phyloP scores from a whole-genome alignment of 257 asterid species.

The Fraxinus pennsylvanica region DNA sequence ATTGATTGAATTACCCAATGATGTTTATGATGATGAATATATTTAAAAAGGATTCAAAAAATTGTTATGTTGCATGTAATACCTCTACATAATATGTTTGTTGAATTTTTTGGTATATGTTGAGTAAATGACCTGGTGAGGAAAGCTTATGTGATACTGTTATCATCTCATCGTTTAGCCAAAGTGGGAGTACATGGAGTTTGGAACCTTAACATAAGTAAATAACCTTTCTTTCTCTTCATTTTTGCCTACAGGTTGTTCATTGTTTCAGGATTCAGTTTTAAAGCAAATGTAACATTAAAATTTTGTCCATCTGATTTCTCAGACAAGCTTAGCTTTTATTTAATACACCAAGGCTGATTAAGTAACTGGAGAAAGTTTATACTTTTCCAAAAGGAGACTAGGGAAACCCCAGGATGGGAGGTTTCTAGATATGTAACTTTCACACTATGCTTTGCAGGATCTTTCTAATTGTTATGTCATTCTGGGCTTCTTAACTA shows the following conservation, averaged over 20 bases:
- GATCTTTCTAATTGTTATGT: slow-evolving; percentile 1
- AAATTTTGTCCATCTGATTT: not conserved
- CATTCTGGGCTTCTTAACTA: slow-evolving; percentile 7
- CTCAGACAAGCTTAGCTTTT: not conserved
- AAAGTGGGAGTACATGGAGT: not conserved
- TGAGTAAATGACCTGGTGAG: not conserved
- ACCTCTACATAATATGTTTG: not conserved
- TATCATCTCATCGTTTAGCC: not conserved
- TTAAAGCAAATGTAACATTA: not conserved
- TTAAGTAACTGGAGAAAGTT: not conserved
- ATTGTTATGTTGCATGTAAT: not conserved
- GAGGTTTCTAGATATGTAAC: slow-evolving; percentile 1
- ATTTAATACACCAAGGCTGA: not conserved
- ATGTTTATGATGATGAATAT: not conserved
- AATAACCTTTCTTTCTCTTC: not conserved
- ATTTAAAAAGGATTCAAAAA: not conserved
- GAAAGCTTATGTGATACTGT: not conserved
- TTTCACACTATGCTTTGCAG: slow-evolving; percentile 11
- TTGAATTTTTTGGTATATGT: not conserved
- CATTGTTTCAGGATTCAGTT: not conserved
- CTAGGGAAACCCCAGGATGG: not conserved
- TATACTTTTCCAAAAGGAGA: not conserved
- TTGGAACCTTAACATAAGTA: not conserved
- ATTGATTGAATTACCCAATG: slow-evolving; percentile 1
- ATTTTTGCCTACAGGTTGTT: not conserved